phyloP scores from a whole-genome alignment of 768 basidiomycete genomes.

The Rhodotorula graminis region DNA sequence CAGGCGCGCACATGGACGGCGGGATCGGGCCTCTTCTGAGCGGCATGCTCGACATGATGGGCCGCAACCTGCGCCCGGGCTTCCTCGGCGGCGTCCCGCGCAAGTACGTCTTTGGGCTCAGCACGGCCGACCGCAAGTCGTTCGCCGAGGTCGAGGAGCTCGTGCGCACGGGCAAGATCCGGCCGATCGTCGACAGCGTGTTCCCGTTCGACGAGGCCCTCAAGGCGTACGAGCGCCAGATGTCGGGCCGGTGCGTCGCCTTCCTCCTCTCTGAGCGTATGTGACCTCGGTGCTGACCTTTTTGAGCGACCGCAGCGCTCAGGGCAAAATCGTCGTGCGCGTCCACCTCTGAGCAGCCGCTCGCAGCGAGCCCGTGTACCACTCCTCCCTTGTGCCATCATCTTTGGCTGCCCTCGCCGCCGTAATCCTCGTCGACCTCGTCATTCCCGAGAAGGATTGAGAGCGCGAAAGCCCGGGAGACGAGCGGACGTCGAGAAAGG shows the following conservation, averaged over 20 bases:
- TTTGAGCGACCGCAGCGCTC: slow-evolving; percentile 45
- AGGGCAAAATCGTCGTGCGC: slow-evolving; percentile 62
- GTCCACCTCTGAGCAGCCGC: background rate
- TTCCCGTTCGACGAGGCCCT: slow-evolving; percentile 57
- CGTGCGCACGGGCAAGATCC: slow-evolving; percentile 54
- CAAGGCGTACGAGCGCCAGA: slow-evolving; percentile 60
- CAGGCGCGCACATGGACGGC: slow-evolving; percentile 9
- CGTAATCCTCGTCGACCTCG: no score
- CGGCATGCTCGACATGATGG: slow-evolving; percentile 26
- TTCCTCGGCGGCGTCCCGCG: slow-evolving; percentile 55
- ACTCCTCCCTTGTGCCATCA: no score
- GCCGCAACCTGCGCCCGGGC: slow-evolving; percentile 50
- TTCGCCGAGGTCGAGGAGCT: slow-evolving; percentile 42
- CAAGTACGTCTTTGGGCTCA: slow-evolving; percentile 19
- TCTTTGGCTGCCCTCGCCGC: no score
- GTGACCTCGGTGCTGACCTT: fast-evolving
- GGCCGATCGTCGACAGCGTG: slow-evolving; percentile 59
- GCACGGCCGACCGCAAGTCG: slow-evolving; percentile 42
- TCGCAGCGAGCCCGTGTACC: no score
- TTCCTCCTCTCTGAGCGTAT: background rate
- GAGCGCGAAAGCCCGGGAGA: no score
- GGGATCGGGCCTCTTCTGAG: background rate
- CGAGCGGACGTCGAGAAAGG: no score
- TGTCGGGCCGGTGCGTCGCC: slow-evolving; percentile 50
- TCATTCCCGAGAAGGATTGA: no score